Evolutionary conservation across 306 rosid species (phyloP), one percentile per base, ranked within the genome.

Genomic region (Arachis hypogaea): DNA sequence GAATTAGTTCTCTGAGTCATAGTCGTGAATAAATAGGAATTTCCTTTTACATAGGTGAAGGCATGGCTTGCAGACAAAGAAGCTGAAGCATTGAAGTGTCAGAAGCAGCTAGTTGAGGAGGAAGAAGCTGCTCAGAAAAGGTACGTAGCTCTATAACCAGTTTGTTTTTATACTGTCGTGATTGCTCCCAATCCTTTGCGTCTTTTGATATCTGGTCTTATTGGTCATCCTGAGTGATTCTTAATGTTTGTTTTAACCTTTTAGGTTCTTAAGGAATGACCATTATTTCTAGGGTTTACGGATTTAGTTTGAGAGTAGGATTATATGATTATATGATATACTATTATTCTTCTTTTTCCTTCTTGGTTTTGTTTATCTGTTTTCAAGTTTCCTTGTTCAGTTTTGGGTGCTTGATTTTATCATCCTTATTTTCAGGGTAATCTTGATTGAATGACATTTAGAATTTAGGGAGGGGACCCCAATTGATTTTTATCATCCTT

Each of bases 71-170:
- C 92, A 71, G 96, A 89, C 83, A 90, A 89, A 85, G 95, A 94
- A 61, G 93, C 93, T n/a, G 99, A 92, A 90, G 90, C 96, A 73
- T 78, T 89, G 86, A 87, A 89, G 81, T 91, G 87, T 66, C 95
- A 94, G 81, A 88, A 89, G 77, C 85, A 86, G 68, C 92, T 92
- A 56, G 84, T 94, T 82, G 97, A 92, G 81, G 99, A 94, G 83
- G 97, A 92, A 73, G 99, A 94, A 87, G 96, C 93, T 78, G 95
- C 90, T 84, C 97, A 84, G 82, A 92, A 83, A 86, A 91, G 97
- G 99, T 94, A 73, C 58, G 12, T 63, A 47, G 66, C 49, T 40
- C 68, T 57, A 59, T 60, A 52, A 52, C 67, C 36, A 42, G 52
- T 67, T 83, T 33, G 28, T 14, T 50, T 50, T 69, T 66, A 52